Evolutionary conservation across 2,329 filamentous ascomycete species (phyloP).

Genomic region (Aspergillus eucalypticola): DNA sequence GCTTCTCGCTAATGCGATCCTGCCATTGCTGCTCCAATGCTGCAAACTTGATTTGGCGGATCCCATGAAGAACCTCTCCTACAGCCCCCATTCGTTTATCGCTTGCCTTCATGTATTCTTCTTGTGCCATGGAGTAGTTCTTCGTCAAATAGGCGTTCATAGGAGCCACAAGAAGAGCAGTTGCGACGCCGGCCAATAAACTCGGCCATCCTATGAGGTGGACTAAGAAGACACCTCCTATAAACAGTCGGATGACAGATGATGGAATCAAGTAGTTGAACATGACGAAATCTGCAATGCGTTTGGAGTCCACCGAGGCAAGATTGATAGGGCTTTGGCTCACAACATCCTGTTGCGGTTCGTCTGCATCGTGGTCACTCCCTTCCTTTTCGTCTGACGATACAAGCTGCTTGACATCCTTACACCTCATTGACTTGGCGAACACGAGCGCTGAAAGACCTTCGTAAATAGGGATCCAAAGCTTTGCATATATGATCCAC

Average conservation of each 20-base stretch:
- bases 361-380: constrained; percentile 49
- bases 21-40: constrained; percentile 75
- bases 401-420: constrained; percentile 59
- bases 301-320: constrained; percentile 71
- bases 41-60: constrained; percentile 80
- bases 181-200: constrained; percentile 63
- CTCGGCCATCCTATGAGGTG: constrained; percentile 70
- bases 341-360: constrained; percentile 52
- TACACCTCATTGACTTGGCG: constrained; percentile 72
- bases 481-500: constrained; percentile 65
- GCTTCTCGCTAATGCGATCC: constrained; percentile 62
- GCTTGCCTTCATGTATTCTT: constrained; percentile 70
- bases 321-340: constrained; percentile 74
- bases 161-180: constrained; percentile 65
- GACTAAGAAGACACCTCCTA: constrained; percentile 66
- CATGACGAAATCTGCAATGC: constrained; percentile 66
- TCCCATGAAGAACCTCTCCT: constrained; percentile 73
- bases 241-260: constrained; percentile 61
- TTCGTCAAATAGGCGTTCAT: constrained; percentile 68
- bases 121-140: constrained; percentile 64
- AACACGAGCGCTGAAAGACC: constrained; percentile 74
- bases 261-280: constrained; percentile 67
- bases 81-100: constrained; percentile 73
- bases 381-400: constrained; percentile 42
- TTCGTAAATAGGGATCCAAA: constrained; percentile 67